Evolutionary conservation across 2,329 filamentous ascomycete species (phyloP), one percentile per base, ranked within the genome.

Genomic region (Ambrosiella cleistominuta): DNA sequence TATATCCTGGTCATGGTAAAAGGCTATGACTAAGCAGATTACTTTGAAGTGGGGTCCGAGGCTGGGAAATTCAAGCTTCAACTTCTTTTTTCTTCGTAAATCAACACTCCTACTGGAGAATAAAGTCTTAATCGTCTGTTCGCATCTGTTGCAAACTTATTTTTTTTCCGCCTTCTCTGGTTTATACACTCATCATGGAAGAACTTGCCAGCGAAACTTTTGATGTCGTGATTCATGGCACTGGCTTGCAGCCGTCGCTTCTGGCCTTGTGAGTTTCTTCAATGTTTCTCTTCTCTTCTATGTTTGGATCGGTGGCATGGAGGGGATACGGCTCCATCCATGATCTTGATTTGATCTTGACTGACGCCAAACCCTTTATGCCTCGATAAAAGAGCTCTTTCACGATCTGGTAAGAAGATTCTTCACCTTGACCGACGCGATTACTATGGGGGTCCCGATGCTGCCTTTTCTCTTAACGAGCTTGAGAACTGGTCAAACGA

Each of bases 331-430:
- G 45, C 36, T 39, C 37, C 12, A 50, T 39, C 37, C 12, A 50
- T 58, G 56, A 51, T 44, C 17, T 49, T 59, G 44, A 53, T 56
- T 45, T 62, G 57, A 55, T 81, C 82, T 85, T 27, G 80, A 86
- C 84, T 87, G 80, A 88, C 82, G 70, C 71, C 58, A 60, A 42
- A 84, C 78, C 71, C 56, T 51, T 39, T 44, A 49, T 45, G 40
- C 60, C 11, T 45, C 37, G 37, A 39, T 13, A 53, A 45, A 77
- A 97, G 91, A 78, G 86, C 91, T 66, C 78, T 97, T 65, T 97
- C 91, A 64, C 85, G 90, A 67, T 95, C 89, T 62, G 84, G 83
- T 68, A 95, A 95, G 75, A 93, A 88, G 66, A 80, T 96, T 63
- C 79, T 97, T 61, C 91, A 97, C 69, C 74, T 96, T 68, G 91